phyloP scores from a whole-genome alignment of 2,329 filamentous ascomycete genomes.

The Aspergillus sp. region DNA sequence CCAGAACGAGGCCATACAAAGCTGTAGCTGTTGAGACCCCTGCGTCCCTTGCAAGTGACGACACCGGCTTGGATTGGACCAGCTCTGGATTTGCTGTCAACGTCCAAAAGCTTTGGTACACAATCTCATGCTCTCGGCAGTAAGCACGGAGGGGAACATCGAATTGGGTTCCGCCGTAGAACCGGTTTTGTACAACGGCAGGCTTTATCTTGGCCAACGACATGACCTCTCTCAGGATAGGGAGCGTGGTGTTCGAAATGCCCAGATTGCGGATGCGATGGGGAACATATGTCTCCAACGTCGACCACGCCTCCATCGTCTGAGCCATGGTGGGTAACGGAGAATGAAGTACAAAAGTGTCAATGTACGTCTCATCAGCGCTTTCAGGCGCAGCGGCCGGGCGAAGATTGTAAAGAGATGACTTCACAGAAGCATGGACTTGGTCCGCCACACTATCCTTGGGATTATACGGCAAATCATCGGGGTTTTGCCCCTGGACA shows the following conservation, averaged over 20 bases:
- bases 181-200: slow-evolving; percentile 73
- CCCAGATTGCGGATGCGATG: slow-evolving; percentile 65
- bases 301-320: slow-evolving; percentile 65
- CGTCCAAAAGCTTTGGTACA: slow-evolving; percentile 64
- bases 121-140: slow-evolving; percentile 53
- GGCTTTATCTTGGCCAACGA: slow-evolving; percentile 51
- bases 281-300: slow-evolving; percentile 67
- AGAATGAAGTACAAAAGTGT: slow-evolving; percentile 60
- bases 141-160: slow-evolving; percentile 61
- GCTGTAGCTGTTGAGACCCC: slow-evolving; percentile 49
- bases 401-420: slow-evolving; percentile 65
- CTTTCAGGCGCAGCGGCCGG: slow-evolving; percentile 22
- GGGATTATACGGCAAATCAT: slow-evolving; percentile 63
- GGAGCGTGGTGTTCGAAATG: slow-evolving; percentile 70
- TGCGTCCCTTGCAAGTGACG: slow-evolving; percentile 47
- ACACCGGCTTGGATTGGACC: slow-evolving; percentile 49
- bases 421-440: slow-evolving; percentile 65
- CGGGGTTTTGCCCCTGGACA: slow-evolving; percentile 59
- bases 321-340: slow-evolving; percentile 52
- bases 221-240: slow-evolving; percentile 54
- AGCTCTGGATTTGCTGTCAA: slow-evolving; percentile 59
- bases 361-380: slow-evolving; percentile 52
- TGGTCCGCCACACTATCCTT: slow-evolving; percentile 61
- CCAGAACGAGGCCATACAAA: slow-evolving; percentile 58
- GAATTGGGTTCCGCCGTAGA: slow-evolving; percentile 60